Conservation (phyloP, 345 rosid genomes). For the Populus pruinosa region DNA sequence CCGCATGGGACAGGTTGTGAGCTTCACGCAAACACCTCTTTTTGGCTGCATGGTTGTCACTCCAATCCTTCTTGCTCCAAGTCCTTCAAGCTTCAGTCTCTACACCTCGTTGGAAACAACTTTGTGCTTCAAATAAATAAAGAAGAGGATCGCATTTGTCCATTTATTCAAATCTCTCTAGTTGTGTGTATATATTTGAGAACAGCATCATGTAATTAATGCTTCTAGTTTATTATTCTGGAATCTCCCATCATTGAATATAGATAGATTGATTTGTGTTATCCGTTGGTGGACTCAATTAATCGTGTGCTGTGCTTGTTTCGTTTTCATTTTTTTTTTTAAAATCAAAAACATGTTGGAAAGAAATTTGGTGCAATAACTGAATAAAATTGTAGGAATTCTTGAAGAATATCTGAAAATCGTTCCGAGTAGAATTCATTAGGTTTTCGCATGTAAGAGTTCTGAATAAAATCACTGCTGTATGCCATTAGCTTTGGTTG, state of each 20-base stretch:
- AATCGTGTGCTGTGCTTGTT: neutral
- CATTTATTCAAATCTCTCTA: neutral
- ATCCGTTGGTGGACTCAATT: neutral
- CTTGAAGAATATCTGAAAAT: conserved; percentile 60
- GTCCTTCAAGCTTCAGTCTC: conserved; percentile 61
- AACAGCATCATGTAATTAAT: neutral
- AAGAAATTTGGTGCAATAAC: conserved; percentile 32
- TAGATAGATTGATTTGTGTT: neutral
- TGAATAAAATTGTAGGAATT: conserved; percentile 69
- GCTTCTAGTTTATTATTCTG: neutral
- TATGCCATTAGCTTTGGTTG: conserved; percentile 40
- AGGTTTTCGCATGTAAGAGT: conserved; percentile 72
- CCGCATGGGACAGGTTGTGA: conserved; percentile 64
- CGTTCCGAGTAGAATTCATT: conserved; percentile 47
- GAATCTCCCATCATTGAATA: neutral
- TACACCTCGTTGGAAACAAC: conserved; percentile 6
- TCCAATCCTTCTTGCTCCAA: conserved; percentile 79
- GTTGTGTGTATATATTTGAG: neutral
- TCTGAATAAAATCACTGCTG: conserved; percentile 86
- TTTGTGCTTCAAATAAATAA: conserved; percentile 17
- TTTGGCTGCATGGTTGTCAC: conserved; percentile 74
- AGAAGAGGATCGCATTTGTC: neutral
- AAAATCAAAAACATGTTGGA: neutral
- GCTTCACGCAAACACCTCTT: conserved; percentile 83
- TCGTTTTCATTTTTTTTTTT: neutral